These are phyloP conservation scores for Colletotrichum eleusines DNA, from an alignment of 2,329 filamentous ascomycete species.

Conservation along the genomic window DNA sequence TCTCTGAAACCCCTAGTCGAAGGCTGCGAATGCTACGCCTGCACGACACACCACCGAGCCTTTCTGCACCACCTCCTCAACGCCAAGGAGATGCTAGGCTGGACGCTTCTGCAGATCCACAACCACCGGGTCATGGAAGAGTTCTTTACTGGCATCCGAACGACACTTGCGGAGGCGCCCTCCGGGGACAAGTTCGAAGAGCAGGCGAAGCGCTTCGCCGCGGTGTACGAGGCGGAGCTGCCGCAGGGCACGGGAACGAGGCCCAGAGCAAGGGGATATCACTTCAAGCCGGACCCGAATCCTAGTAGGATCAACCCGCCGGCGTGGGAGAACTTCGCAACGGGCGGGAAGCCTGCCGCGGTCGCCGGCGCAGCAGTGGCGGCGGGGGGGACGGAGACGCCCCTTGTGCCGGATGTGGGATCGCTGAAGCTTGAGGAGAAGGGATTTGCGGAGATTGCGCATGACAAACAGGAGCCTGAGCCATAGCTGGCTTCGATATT, in stretches of 20 bases:
- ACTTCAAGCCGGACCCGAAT: constrained; percentile 78
- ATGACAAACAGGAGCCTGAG: constrained; percentile 47
- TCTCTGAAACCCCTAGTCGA: constrained; percentile 72
- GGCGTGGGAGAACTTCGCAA: constrained; percentile 70
- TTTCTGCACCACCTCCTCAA: constrained; percentile 89
- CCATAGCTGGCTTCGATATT: neutral
- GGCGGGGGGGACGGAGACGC: constrained; percentile 60
- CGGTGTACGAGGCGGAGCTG: constrained; percentile 75
- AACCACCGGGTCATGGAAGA: constrained; percentile 79
- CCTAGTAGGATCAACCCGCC: constrained; percentile 76
- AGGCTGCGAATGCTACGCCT: constrained; percentile 85
- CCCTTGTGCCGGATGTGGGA: constrained; percentile 59
- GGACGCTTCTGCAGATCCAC: constrained; percentile 92
- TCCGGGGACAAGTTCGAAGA: constrained; percentile 68
- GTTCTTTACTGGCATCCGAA: constrained; percentile 81
- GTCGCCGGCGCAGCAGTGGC: constrained; percentile 47
- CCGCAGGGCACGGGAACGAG: constrained; percentile 81
- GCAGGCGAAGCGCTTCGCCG: constrained; percentile 56
- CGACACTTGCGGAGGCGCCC: constrained; percentile 70
- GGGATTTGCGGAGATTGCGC: constrained; percentile 60
- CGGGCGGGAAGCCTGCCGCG: constrained; percentile 25
- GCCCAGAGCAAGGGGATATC: constrained; percentile 85
- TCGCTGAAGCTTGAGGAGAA: constrained; percentile 66
- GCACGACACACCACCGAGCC: constrained; percentile 84
- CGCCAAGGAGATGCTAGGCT: constrained; percentile 96